Evolutionary conservation across 1,139 yeast genomes (phyloP).

Genomic region (Yarrowia galli): DNA sequence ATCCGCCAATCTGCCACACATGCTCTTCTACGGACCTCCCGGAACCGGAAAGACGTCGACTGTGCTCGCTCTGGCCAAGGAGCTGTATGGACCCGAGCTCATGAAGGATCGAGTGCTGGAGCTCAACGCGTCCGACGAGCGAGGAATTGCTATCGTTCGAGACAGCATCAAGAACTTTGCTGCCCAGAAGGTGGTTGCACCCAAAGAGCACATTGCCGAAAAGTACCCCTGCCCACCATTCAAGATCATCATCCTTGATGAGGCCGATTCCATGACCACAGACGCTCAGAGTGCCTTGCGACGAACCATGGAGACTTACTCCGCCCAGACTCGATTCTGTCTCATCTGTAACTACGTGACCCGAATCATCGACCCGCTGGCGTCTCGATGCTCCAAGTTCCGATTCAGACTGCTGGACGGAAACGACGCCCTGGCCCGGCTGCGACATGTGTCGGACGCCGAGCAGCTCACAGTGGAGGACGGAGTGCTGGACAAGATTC

Average conservation of each 20-base stretch:
- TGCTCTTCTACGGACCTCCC: conserved; percentile 97
- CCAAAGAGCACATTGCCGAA: conserved; percentile 67
- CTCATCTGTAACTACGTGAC: conserved; percentile 95
- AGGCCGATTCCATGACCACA: conserved; percentile 98
- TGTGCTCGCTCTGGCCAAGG: conserved; percentile 83
- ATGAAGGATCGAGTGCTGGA: conserved; percentile 83
- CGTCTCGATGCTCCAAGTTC: conserved; percentile 94
- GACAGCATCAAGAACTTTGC: conserved; percentile 94
- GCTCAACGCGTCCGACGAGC: conserved; percentile 93
- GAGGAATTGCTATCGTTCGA: conserved; percentile 92
- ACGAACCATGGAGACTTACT: conserved; percentile 95
- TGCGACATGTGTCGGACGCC: conserved; percentile 64
- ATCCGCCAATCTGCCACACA: conserved; percentile 88
- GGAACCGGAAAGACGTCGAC: conserved; percentile 98
- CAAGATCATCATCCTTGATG: conserved; percentile 84
- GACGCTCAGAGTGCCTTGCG: conserved; percentile 96
- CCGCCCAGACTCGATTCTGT: conserved; percentile 90
- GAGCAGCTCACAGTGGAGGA: conserved; percentile 58
- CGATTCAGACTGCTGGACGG: conserved; percentile 82
- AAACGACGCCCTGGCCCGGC: conserved; percentile 70
- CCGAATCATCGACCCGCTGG: conserved; percentile 92
- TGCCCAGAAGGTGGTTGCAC: conserved; percentile 81
- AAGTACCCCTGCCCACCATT: conserved; percentile 95
- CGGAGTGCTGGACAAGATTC: conserved; percentile 65
- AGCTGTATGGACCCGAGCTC: conserved; percentile 70